phyloP scores from a whole-genome alignment of 805 yeast genomes.

The Metschnikowia continentalis region DNA sequence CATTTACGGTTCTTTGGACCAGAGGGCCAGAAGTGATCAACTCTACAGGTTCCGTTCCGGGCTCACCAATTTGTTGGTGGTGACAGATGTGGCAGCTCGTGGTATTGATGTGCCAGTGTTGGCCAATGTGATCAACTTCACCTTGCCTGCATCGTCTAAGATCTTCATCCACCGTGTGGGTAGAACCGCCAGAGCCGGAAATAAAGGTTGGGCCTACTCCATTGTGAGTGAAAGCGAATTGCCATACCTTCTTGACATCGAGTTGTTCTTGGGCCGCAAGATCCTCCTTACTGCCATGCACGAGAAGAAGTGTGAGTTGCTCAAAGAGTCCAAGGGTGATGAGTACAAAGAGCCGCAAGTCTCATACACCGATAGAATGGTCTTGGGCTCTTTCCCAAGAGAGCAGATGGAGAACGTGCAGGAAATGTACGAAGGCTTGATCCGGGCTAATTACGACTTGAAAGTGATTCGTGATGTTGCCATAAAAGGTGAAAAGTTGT shows the following conservation, averaged over 20 bases:
- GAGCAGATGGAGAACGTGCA: slow-evolving; percentile 60
- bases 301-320: slow-evolving; percentile 53
- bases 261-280: slow-evolving; percentile 82
- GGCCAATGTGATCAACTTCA: slow-evolving; percentile 89
- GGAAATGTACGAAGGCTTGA: slow-evolving; percentile 63
- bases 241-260: slow-evolving; percentile 87
- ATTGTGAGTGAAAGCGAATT: slow-evolving; percentile 79
- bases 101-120: slow-evolving; percentile 97
- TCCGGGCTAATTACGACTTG: slow-evolving; percentile 66
- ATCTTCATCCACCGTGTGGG: slow-evolving; percentile 97
- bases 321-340: slow-evolving; percentile 43
- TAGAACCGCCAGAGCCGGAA: slow-evolving; percentile 99
- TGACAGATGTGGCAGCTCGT: slow-evolving; percentile 97
- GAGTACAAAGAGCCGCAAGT: slow-evolving; percentile 52
- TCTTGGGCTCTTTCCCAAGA: slow-evolving; percentile 82
- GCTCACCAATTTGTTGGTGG: slow-evolving; percentile 80
- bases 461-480: slow-evolving; percentile 65
- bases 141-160: slow-evolving; percentile 88
- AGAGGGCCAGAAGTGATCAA: slow-evolving; percentile 89
- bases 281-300: slow-evolving; percentile 67
- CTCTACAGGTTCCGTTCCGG: slow-evolving; percentile 82
- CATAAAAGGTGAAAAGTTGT: slow-evolving; percentile 80
- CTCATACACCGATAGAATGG: slow-evolving; percentile 70
- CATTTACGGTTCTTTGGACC: slow-evolving; percentile 93
- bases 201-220: slow-evolving; percentile 95